phyloP scores from a whole-genome alignment of 192 early-diverging fungal species.

The Backusella australiensis region DNA sequence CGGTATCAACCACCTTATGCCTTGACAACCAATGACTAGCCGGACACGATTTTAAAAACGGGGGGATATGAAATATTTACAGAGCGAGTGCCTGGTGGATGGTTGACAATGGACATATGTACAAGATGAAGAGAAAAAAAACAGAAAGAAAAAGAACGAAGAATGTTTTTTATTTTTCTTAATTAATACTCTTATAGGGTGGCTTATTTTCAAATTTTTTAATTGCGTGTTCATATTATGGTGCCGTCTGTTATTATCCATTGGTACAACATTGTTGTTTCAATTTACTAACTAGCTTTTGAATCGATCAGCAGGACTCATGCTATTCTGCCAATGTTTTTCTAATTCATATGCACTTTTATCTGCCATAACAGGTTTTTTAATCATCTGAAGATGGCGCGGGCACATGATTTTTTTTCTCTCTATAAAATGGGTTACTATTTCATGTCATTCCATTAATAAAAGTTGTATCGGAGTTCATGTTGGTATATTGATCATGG shows the following conservation, averaged over 20 bases:
- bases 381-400: not conserved
- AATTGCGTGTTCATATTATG: not conserved
- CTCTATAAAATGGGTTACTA: not conserved
- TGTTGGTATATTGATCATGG: not conserved
- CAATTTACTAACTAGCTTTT: conserved; percentile 14
- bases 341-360: not conserved
- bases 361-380: conserved; percentile 3
- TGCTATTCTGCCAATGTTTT: conserved; percentile 6
- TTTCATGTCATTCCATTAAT: not conserved
- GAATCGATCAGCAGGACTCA: not conserved
- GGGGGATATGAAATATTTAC: not conserved
- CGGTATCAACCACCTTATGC: not conserved
- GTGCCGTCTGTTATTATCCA: not conserved
- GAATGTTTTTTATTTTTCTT: not conserved
- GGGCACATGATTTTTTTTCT: not conserved
- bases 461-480: not conserved
- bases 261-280: not conserved
- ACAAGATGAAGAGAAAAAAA: not conserved
- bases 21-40: not conserved
- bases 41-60: not conserved
- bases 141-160: not conserved
- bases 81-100: not conserved
- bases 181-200: not conserved
- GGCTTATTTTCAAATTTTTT: not conserved
- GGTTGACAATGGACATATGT: not conserved